Evolutionary conservation across 768 basidiomycete species (phyloP).

Genomic region (Leccinum arenicola): DNA sequence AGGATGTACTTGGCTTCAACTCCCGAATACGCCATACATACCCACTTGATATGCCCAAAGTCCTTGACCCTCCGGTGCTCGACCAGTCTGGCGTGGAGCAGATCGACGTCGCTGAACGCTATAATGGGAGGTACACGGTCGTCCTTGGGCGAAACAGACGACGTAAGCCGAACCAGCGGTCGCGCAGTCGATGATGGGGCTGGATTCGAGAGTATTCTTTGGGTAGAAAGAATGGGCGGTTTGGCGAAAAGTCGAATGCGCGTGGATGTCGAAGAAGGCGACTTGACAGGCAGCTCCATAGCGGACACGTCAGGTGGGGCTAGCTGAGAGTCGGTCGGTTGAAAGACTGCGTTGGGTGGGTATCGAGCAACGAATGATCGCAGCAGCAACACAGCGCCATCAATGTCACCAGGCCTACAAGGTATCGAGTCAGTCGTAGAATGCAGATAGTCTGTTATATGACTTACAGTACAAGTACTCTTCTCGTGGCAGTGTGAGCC

Average conservation of each 20-base stretch:
- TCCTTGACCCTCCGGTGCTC: slow-evolving; percentile 38
- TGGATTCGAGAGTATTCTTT: slow-evolving; percentile 44
- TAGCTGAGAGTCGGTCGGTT: slow-evolving; percentile 19
- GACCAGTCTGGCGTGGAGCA: slow-evolving; percentile 76
- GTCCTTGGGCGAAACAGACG: slow-evolving; percentile 60
- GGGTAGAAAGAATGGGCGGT: slow-evolving; percentile 53
- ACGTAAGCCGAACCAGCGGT: slow-evolving; percentile 71
- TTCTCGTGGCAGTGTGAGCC: slow-evolving; percentile 66
- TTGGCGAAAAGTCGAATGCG: slow-evolving; percentile 33
- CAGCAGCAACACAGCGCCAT: slow-evolving; percentile 54
- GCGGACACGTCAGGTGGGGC: neutral
- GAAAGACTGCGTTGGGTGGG: slow-evolving; percentile 53
- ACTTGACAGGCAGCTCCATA: neutral
- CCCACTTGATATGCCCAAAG: slow-evolving; percentile 68
- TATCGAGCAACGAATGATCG: slow-evolving; percentile 62
- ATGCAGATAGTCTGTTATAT: neutral
- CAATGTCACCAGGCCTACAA: slow-evolving; percentile 46
- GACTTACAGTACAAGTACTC: slow-evolving; percentile 59
- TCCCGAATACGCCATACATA: slow-evolving; percentile 70
- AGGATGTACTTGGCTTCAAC: slow-evolving; percentile 26
- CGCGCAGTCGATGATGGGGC: slow-evolving; percentile 28
- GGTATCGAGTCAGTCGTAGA: neutral
- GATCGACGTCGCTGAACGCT: slow-evolving; percentile 70
- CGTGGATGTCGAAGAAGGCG: slow-evolving; percentile 4
- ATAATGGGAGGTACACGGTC: slow-evolving; percentile 79